These are phyloP conservation scores for Fusarium penzigii DNA, from an alignment of 2,329 filamentous ascomycete species.

Conservation along the genomic window DNA sequence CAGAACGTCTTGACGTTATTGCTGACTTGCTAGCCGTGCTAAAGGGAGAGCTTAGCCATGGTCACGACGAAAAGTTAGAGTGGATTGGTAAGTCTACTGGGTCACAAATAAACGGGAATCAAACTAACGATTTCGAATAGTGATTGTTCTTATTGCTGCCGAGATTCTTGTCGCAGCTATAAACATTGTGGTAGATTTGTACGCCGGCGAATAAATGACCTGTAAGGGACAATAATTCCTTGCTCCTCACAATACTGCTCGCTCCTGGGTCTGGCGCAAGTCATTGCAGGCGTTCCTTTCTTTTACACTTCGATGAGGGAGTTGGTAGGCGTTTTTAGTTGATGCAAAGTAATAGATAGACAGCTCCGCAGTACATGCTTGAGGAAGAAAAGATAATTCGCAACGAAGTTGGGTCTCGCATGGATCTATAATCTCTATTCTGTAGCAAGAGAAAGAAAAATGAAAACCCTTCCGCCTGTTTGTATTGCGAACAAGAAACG, in stretches of 20 bases:
- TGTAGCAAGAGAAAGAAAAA: neutral
- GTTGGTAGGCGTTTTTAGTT: constrained; percentile 10
- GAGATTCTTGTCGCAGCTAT: constrained; percentile 91
- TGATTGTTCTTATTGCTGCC: constrained; percentile 92
- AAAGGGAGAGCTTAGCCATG: constrained; percentile 93
- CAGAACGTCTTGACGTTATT: constrained; percentile 84
- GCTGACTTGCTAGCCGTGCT: constrained; percentile 88
- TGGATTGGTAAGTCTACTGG: constrained; percentile 73
- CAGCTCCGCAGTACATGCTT: constrained; percentile 20
- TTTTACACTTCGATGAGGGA: constrained; percentile 1
- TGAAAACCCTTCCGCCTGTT: neutral
- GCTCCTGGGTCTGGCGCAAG: neutral
- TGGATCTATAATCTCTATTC: constrained; percentile 3
- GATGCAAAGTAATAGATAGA: constrained; percentile 25
- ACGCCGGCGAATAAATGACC: constrained; percentile 48
- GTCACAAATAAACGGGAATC: neutral
- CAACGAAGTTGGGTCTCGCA: constrained; percentile 4
- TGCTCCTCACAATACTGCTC: neutral
- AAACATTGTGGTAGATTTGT: constrained; percentile 93
- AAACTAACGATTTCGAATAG: constrained; percentile 44
- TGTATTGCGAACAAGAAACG: neutral
- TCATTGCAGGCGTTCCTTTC: constrained; percentile 5
- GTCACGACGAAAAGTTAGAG: constrained; percentile 85
- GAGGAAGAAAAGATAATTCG: constrained; percentile 8
- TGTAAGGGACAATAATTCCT: neutral